Evolutionary conservation across 2,329 filamentous ascomycete genomes (phyloP).

Genomic region (Xylariomycetidae sp.): DNA sequence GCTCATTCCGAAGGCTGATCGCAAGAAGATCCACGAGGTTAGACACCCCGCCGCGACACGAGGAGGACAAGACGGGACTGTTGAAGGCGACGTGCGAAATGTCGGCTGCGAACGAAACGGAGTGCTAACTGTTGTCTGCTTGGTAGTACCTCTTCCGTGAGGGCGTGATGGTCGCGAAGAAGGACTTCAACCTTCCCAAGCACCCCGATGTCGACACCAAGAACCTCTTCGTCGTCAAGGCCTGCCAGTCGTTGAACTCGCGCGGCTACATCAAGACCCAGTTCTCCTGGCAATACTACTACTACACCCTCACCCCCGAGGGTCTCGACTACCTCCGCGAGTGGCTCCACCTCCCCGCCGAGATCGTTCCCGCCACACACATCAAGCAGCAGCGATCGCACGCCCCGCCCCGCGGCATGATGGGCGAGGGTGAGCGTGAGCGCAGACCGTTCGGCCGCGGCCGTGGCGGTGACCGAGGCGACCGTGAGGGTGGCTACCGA

Average conservation of each 20-base stretch:
- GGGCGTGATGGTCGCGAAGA: constrained; percentile 92
- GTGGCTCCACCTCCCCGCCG: constrained; percentile 98
- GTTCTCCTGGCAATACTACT: constrained; percentile 99
- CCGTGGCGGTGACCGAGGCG: constrained; percentile 58
- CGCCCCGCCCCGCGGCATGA: constrained; percentile 97
- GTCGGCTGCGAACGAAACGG: too few relatives aligned
- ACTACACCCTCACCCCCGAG: constrained; percentile 99
- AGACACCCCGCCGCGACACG: constrained; percentile 14
- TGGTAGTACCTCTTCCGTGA: constrained; percentile 90
- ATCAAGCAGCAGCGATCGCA: constrained; percentile 99
- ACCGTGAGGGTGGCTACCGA: constrained; percentile 85
- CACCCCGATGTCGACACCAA: constrained; percentile 98
- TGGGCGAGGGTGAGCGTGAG: constrained; percentile 80
- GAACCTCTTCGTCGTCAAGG: constrained; percentile 99
- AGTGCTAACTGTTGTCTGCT: constrained; percentile 22
- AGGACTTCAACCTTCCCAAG: constrained; percentile 98
- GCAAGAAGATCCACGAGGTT: constrained; percentile 98
- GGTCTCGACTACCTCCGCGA: constrained; percentile 99
- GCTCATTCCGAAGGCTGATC: constrained; percentile 99
- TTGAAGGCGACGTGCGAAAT: too few relatives aligned
- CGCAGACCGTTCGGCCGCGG: constrained; percentile 78
- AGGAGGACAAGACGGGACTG: too few relatives aligned
- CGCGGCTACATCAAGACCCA: constrained; percentile 99
- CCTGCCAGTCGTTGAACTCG: constrained; percentile 94
- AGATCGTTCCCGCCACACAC: constrained; percentile 99